Percentiles rank a stretch among this genome's conserved stretches.
Conservation (phyloP, 306 rosid genomes). For the Citrullus amarus region DNA sequence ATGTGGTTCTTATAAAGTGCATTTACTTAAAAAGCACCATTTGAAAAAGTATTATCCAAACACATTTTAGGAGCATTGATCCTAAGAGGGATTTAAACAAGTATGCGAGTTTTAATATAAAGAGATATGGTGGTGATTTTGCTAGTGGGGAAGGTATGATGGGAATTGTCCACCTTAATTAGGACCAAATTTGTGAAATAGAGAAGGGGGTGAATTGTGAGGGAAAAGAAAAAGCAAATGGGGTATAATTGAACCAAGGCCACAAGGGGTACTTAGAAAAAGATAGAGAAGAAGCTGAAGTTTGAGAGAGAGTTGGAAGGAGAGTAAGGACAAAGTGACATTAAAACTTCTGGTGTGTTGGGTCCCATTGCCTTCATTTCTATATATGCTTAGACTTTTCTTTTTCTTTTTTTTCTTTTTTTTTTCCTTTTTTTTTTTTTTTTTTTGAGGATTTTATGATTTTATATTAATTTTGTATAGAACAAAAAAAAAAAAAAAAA, state of each 20-base stretch:
- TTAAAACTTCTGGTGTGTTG: background rate
- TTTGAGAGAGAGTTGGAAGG: background rate
- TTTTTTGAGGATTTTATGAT: too few species aligned
- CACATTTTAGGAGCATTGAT: background rate
- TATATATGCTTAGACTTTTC: background rate
- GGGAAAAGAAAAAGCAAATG: background rate
- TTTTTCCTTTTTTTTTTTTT: background rate
- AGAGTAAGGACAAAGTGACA: background rate
- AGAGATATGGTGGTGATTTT: background rate
- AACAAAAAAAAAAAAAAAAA: too few species aligned
- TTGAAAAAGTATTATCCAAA: background rate
- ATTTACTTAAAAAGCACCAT: background rate
- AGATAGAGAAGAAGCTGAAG: background rate
- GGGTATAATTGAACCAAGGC: background rate
- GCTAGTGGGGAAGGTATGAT: background rate
- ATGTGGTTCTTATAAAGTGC: background rate
- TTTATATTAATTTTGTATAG: too few species aligned
- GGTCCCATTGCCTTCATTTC: background rate
- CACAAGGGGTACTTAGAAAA: background rate
- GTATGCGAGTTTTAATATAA: background rate
- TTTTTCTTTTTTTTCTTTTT: background rate
- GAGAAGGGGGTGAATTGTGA: background rate
- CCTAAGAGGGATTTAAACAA: background rate
- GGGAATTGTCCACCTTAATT: background rate
- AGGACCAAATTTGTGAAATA: background rate